Conservation (phyloP, 495 filamentous ascomycete genomes). For the Lepidopterella palustris region DNA sequence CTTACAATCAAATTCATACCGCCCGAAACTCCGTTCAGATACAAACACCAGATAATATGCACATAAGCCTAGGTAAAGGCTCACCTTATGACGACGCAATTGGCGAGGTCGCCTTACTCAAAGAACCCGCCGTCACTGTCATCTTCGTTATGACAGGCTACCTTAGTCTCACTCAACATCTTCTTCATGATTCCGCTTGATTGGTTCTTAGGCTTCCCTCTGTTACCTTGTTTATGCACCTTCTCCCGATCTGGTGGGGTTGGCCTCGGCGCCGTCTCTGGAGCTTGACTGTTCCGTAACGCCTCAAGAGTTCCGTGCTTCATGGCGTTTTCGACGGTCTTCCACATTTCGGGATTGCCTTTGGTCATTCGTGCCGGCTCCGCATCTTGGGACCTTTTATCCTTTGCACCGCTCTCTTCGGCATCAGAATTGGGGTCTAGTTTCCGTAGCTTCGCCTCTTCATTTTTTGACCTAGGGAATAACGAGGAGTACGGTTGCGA, state of each 20-base stretch:
- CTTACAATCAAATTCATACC: too few species aligned
- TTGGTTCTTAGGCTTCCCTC: not conserved
- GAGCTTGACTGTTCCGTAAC: conserved; percentile 45
- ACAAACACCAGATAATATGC: too few species aligned
- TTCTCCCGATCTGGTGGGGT: not conserved
- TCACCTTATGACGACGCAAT: not conserved
- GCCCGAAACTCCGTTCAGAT: too few species aligned
- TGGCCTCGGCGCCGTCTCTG: conserved; percentile 10
- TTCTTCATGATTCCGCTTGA: not conserved
- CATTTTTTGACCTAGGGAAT: conserved; percentile 45
- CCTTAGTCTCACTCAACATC: conserved; percentile 11
- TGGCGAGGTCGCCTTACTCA: conserved; percentile 24
- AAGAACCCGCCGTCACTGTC: conserved; percentile 56
- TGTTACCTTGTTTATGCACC: conserved; percentile 1
- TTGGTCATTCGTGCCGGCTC: conserved; percentile 4
- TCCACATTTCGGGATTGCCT: conserved; percentile 60
- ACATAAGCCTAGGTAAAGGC: not conserved
- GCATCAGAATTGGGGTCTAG: conserved; percentile 1
- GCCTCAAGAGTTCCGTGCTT: conserved; percentile 52
- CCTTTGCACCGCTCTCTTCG: conserved; percentile 22
- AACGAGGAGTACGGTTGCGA: conserved; percentile 73
- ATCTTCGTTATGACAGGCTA: conserved; percentile 34
- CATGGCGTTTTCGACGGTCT: conserved; percentile 60
- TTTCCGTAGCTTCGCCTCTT: not conserved
- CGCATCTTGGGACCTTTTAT: not conserved